Percentiles rank a stretch among this genome's conserved stretches.
These are phyloP conservation scores for Hypoxylon perforatum DNA, from an alignment of 495 filamentous ascomycete genomes.

Conservation along the genomic window DNA sequence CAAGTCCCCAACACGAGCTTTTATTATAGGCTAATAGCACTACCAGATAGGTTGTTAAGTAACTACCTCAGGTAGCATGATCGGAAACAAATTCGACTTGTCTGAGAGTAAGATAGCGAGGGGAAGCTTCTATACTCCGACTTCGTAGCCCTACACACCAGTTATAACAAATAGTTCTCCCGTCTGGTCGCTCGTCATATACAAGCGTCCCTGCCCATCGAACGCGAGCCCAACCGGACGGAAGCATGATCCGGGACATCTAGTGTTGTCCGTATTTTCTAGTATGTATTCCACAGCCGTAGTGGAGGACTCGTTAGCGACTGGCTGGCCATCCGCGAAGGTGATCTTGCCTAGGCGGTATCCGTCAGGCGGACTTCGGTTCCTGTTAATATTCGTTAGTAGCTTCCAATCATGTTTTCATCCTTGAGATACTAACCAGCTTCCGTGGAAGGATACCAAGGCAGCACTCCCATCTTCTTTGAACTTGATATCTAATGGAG, in stretches of 20 bases:
- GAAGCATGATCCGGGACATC: constrained; percentile 56
- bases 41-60: neutral
- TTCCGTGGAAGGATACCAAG: constrained; percentile 67
- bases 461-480: constrained; percentile 50
- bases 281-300: constrained; percentile 58
- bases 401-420: neutral
- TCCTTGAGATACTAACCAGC: constrained; percentile 54
- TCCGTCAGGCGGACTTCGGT: constrained; percentile 55
- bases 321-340: constrained; percentile 59
- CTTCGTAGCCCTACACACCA: too few relatives aligned
- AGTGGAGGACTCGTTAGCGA: constrained; percentile 51
- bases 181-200: constrained; percentile 59
- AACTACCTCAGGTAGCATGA: neutral
- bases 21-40: too few relatives aligned
- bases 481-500: constrained; percentile 67
- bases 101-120: too few relatives aligned
- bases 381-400: constrained; percentile 42
- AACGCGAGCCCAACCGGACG: constrained; percentile 62
- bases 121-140: too few relatives aligned
- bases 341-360: constrained; percentile 60
- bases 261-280: constrained; percentile 53
- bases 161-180: constrained; percentile 63
- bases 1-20: too few relatives aligned
- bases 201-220: constrained; percentile 58
- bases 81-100: too few relatives aligned